A percentile compares a stretch with the other conserved stretches of the same genome.
phyloP scores from a whole-genome alignment of 164 flowering plant species.

The Liriodendron chinense region DNA sequence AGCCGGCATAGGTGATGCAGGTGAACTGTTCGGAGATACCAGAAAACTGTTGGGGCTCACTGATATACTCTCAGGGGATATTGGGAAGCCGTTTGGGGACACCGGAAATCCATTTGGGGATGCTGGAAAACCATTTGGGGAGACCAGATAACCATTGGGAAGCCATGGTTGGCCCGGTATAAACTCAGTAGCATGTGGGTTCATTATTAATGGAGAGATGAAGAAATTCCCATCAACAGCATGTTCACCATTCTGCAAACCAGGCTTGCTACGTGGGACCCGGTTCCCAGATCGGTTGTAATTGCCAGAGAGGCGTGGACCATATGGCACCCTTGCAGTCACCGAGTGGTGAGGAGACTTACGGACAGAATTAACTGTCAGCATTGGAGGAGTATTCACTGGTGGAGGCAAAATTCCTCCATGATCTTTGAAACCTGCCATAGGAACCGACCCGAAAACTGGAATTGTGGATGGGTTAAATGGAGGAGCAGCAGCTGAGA shows the following conservation, averaged over 20 bases:
- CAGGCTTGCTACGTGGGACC: conserved; percentile 43
- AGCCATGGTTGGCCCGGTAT: conserved; percentile 59
- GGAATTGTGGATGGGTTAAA: conserved; percentile 55
- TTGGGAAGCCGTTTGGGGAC: conserved; percentile 37
- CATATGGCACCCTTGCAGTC: conserved; percentile 65
- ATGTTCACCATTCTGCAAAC: conserved; percentile 36
- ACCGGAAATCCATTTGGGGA: conserved; percentile 37
- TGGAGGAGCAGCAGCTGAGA: conserved; percentile 87
- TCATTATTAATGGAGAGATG: conserved; percentile 46
- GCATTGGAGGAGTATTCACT: conserved; percentile 40
- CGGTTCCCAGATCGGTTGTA: conserved; percentile 54
- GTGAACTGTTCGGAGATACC: conserved; percentile 27
- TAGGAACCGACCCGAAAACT: conserved; percentile 25
- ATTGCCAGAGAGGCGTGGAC: conserved; percentile 74
- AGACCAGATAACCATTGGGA: conserved; percentile 45
- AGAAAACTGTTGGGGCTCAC: conserved; percentile 34
- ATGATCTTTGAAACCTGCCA: conserved; percentile 41
- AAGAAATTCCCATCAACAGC: conserved; percentile 28
- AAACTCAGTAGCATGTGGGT: conserved; percentile 81
- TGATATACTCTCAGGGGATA: conserved; percentile 34
- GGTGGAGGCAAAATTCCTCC: conserved; percentile 46
- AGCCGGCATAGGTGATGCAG: conserved; percentile 29
- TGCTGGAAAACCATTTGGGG: conserved; percentile 48
- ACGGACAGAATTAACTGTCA: conserved; percentile 53
- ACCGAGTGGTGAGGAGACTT: conserved; percentile 89